Percentiles rank a stretch among this genome's conserved stretches.
phyloP scores from a whole-genome alignment of 768 basidiomycete species.

The Leccinum arenicola region DNA sequence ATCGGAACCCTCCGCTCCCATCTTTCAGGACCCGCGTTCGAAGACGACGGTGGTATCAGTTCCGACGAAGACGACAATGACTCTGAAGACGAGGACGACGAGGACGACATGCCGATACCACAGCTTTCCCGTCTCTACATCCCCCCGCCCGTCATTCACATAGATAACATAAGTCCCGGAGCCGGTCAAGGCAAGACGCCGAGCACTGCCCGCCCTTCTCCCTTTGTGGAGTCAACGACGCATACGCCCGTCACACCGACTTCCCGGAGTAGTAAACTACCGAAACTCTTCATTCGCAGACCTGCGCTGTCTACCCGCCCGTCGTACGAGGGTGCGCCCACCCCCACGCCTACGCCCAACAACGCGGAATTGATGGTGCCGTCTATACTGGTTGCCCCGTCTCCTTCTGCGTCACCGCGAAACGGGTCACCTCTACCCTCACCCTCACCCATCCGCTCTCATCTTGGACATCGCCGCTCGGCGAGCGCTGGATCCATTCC shows the following conservation, averaged over 20 bases:
- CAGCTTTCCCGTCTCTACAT: slow-evolving; percentile 23
- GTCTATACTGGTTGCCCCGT: slow-evolving; percentile 14
- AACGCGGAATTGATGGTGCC: slow-evolving; percentile 5
- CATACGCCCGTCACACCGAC: slow-evolving; percentile 30
- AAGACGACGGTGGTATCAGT: slow-evolving; percentile 79
- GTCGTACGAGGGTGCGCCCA: slow-evolving; percentile 26
- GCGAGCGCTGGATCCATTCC: slow-evolving; percentile 31
- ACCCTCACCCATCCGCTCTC: slow-evolving; percentile 23
- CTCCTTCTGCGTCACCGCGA: slow-evolving; percentile 8
- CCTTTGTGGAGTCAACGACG: slow-evolving; percentile 16
- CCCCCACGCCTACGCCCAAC: slow-evolving; percentile 3
- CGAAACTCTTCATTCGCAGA: slow-evolving; percentile 36
- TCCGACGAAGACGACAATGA: slow-evolving; percentile 45
- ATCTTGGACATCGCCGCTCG: slow-evolving; percentile 31
- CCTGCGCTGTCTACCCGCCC: slow-evolving; percentile 30
- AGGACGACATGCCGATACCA: slow-evolving; percentile 32
- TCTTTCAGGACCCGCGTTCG: slow-evolving; percentile 50
- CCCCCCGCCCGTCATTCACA: slow-evolving; percentile 20
- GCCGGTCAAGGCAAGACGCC: slow-evolving; percentile 15
- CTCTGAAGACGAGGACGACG: slow-evolving; percentile 25
- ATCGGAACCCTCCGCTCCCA: slow-evolving; percentile 78
- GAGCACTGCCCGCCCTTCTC: slow-evolving; percentile 24
- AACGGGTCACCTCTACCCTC: slow-evolving; percentile 20
- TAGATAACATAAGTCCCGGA: slow-evolving; percentile 16
- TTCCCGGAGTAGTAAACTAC: slow-evolving; percentile 27